phyloP scores from a whole-genome alignment of 352 stramenopile genomes.

The Pythium brachiatum region DNA sequence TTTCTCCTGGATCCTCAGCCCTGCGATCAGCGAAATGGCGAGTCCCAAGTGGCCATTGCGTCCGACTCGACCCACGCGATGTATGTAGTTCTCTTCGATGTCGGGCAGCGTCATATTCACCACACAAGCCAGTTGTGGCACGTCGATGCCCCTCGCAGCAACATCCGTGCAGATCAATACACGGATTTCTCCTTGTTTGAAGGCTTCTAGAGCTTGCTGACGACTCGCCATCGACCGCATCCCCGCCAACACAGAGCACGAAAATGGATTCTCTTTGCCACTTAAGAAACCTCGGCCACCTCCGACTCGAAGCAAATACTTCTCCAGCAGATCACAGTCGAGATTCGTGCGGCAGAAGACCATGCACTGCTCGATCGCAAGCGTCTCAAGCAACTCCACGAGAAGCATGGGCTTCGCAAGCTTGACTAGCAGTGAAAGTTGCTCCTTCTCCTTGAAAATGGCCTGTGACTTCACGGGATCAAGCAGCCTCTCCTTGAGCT shows the following conservation, averaged over 20 bases:
- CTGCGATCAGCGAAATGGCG: background rate
- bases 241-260: background rate
- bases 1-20: background rate
- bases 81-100: background rate
- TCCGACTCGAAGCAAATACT: background rate
- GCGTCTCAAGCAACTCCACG: background rate
- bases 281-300: background rate
- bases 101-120: background rate
- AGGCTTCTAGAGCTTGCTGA: background rate
- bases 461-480: background rate
- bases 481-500: background rate
- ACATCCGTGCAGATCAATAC: background rate
- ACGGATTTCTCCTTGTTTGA: background rate
- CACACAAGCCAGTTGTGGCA: background rate
- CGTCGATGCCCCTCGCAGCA: background rate
- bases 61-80: background rate
- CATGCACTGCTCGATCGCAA: background rate
- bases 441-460: background rate
- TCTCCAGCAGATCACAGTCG: background rate
- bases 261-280: background rate
- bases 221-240: background rate
- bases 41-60: background rate
- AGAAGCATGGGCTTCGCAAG: background rate
- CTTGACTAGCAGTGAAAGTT: background rate
- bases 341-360: background rate